Evolutionary conservation across 75 land plant species (phyloP).

Genomic region (Sequoiadendron giganteum): DNA sequence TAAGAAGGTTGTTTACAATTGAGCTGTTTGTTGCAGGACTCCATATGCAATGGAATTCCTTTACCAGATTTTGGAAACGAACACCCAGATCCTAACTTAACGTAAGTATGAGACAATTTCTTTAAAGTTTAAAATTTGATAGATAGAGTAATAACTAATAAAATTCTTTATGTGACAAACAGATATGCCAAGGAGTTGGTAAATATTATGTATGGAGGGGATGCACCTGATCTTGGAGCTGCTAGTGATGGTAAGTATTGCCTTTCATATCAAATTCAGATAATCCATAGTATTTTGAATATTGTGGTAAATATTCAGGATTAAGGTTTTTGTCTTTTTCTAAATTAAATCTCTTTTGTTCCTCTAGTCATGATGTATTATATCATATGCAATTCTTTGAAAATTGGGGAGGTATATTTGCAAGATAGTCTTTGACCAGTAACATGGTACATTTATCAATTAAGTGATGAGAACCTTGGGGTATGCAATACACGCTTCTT

Average conservation of each 20-base stretch:
- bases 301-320: not conserved
- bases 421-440: not conserved
- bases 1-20: not conserved
- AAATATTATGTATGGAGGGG: constrained; percentile 56
- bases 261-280: not conserved
- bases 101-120: constrained; percentile 41
- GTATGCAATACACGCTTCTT: not conserved
- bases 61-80: constrained; percentile 96
- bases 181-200: constrained; percentile 96
- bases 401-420: not conserved
- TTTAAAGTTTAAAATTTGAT: not conserved
- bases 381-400: not conserved
- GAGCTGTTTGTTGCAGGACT: constrained; percentile 33
- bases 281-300: not conserved
- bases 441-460: not conserved
- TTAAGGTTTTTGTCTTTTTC: not conserved
- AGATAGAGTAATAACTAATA: not conserved
- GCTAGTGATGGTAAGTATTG: constrained; percentile 86
- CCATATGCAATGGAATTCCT: constrained; percentile 78
- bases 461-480: not conserved
- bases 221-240: constrained; percentile 91
- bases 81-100: constrained; percentile 98
- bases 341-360: not conserved
- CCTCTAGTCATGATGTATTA: not conserved
- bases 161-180: constrained; percentile 10